Conservation (phyloP, 139 green algal species). For the Chlamydomonas sp. region DNA sequence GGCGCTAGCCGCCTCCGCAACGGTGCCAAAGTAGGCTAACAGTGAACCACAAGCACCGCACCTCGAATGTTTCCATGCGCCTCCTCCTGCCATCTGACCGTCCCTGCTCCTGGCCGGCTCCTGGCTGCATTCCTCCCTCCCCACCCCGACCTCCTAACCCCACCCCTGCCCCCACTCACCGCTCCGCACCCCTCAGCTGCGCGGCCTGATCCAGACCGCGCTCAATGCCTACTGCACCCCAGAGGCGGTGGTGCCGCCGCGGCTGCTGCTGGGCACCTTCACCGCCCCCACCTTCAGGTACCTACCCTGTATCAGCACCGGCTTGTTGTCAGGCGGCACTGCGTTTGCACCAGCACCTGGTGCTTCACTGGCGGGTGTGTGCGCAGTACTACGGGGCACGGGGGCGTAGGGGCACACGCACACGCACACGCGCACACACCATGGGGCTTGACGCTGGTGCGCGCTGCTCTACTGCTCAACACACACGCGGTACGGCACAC, state of each 20-base stretch:
- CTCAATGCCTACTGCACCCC: slow-evolving; percentile 36
- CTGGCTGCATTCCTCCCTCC: not conserved
- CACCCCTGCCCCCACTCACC: not conserved
- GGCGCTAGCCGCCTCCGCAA: no score
- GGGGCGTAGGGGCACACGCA: not conserved
- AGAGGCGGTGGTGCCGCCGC: not conserved
- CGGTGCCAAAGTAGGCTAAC: no score
- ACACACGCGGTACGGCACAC: not conserved
- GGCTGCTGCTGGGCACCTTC: slow-evolving; percentile 4
- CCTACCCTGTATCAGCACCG: not conserved
- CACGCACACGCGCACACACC: not conserved
- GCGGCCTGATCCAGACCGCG: slow-evolving; percentile 12
- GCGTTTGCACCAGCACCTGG: not conserved
- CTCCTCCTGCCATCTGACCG: no score
- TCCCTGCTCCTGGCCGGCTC: not conserved
- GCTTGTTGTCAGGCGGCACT: not conserved
- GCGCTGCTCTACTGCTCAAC: not conserved
- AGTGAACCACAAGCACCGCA: no score
- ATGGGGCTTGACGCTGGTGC: not conserved
- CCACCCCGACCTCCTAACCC: not conserved
- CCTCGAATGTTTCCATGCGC: no score
- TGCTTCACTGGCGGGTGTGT: not conserved
- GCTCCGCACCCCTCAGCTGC: not conserved
- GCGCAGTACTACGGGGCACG: not conserved
- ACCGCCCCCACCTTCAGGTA: not conserved